Evolutionary conservation across 208 protist species (phyloP).

Genomic region (Giardia duodenalis): DNA sequence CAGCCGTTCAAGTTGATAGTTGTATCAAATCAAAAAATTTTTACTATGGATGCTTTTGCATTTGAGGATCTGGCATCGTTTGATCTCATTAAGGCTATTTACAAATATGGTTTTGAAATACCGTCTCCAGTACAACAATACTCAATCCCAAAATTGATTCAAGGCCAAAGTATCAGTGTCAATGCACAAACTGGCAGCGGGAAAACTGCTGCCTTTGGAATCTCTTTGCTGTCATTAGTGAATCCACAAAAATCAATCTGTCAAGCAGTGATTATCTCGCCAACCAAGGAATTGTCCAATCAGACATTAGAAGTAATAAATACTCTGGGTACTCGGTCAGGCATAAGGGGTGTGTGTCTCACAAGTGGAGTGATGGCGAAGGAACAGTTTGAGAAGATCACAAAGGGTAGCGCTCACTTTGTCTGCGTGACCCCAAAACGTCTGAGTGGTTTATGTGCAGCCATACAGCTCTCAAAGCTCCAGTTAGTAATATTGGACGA

Average conservation of each 20-base stretch:
- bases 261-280: neutral
- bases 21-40: no score
- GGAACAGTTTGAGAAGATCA: neutral
- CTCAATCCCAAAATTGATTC: neutral
- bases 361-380: no score
- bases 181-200: neutral
- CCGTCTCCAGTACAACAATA: neutral
- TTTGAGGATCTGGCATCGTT: neutral
- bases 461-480: neutral
- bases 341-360: neutral
- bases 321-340: neutral
- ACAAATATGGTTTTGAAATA: conserved; percentile 3
- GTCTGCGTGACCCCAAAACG: neutral
- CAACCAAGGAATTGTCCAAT: conserved; percentile 3
- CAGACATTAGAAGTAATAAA: neutral
- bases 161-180: neutral
- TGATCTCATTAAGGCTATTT: neutral
- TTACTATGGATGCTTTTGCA: no score
- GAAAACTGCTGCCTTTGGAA: conserved; percentile 5
- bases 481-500: neutral
- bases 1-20: no score
- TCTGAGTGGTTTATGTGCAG: neutral
- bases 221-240: neutral
- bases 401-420: neutral
- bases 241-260: neutral